Evolutionary conservation across 176 grass and related monocot genomes (phyloP), one percentile per base, ranked within the genome.

Genomic region (Bonia amplexicaulis): DNA sequence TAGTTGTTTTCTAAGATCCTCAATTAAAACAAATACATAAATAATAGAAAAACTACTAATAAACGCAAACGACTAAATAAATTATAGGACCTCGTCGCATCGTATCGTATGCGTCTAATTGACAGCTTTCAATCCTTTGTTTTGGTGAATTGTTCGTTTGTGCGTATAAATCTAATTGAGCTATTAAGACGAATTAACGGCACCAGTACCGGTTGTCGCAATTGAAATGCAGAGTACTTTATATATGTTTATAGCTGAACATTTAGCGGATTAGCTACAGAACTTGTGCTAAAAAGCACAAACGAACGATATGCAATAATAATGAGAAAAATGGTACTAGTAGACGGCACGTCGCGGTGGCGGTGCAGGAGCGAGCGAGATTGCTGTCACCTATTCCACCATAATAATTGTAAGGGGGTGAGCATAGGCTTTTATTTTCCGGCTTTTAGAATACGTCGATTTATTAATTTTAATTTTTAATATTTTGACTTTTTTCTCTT

Each of bases 321-420:
- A n/a, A 10, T 44, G 9, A 0, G 10, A 25, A 13, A 61, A 52
- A 26, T 12, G 13, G 4, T 62, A 20, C 59, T 6, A 2, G 59
- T 14, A 62, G 45, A 27, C 42, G 13, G 44, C 69, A 9, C 75
- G 75, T 23, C 58, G 9, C 48, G 3, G 14, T 51, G 22, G 22
- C 53, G 23, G 41, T 20, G 42, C 42, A 10, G 42, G 42, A 17
- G 58, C 55, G 7, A 58, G 46, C 46, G 14, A 52, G 5, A 2
- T 52, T 6, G 49, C 16, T 66, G 81, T 62, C 83, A 71, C 77
- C 88, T 85, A 53, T 90, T 49, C 22, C 22, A 27, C 83, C 80
- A 82, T 64, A 87, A 85, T 91, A 84, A 91, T 76, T 84, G 89
- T 80, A 80, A 6, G 27, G 46, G 58, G 61, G n/a, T 31, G 29